Conservation (phyloP, 116 monocot species). For the Phalaenopsis hybrid region DNA sequence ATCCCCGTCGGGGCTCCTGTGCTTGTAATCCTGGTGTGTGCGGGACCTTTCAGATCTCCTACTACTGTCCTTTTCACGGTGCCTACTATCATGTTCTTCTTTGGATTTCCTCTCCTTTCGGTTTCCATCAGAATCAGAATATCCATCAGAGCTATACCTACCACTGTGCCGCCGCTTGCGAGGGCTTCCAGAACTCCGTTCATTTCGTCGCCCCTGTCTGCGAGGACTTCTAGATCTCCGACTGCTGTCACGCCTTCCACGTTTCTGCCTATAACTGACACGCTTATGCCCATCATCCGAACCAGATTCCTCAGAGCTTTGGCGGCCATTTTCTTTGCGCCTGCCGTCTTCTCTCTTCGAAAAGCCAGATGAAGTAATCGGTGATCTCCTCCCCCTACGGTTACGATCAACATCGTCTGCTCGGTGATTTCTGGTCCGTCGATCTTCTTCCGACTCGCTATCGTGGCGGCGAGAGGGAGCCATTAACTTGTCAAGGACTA, state of each 20-base stretch:
- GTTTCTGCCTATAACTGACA: too few relatives aligned
- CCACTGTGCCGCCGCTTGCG: background rate
- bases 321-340: too few relatives aligned
- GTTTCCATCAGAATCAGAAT: background rate
- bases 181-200: background rate
- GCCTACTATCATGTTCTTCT: background rate
- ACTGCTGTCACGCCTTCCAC: too few relatives aligned
- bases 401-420: background rate
- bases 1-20: conserved; percentile 1
- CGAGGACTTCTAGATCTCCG: background rate
- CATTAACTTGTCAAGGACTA: background rate
- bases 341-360: too few relatives aligned
- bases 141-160: background rate
- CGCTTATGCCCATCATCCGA: too few relatives aligned
- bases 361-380: too few relatives aligned
- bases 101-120: background rate
- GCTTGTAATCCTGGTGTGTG: background rate
- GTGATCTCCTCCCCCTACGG: background rate
- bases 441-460: background rate
- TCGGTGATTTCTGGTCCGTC: background rate
- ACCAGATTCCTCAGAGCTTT: too few relatives aligned
- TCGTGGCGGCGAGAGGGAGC: conserved; percentile 7
- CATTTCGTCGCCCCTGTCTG: background rate
- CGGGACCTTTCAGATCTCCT: conserved; percentile 4
- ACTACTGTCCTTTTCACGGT: too few relatives aligned